phyloP scores from a whole-genome alignment of 208 protist species.

The Vickermania ingenoplastis region DNA sequence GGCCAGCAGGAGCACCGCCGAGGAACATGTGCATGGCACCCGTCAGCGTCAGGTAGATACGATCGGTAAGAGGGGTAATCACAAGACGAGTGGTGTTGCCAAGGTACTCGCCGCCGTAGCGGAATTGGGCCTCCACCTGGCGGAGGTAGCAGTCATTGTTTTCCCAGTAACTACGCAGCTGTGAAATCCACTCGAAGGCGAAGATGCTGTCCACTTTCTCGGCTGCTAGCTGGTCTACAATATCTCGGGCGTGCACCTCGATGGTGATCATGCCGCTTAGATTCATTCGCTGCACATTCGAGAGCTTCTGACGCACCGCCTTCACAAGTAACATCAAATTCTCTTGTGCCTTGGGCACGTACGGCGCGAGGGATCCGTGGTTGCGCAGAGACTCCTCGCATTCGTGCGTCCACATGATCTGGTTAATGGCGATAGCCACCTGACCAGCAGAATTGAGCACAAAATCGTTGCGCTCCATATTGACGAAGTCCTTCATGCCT shows the following conservation, averaged over 20 bases:
- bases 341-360: slow-evolving; percentile 75
- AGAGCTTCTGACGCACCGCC: slow-evolving; percentile 76
- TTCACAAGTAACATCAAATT: slow-evolving; percentile 88
- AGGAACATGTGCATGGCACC: slow-evolving; percentile 94
- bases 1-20: slow-evolving; percentile 89
- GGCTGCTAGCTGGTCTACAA: slow-evolving; percentile 85
- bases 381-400: slow-evolving; percentile 74
- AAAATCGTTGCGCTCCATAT: slow-evolving; percentile 66
- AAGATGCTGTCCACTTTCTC: slow-evolving; percentile 71
- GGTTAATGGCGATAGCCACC: slow-evolving; percentile 87
- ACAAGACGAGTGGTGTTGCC: slow-evolving; percentile 96
- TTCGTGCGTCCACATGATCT: slow-evolving; percentile 94
- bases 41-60: slow-evolving; percentile 95
- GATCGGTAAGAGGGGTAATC: slow-evolving; percentile 95
- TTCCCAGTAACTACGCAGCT: slow-evolving; percentile 96
- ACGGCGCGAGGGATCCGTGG: slow-evolving; percentile 72
- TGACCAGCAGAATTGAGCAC: slow-evolving; percentile 81
- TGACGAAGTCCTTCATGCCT: slow-evolving; percentile 64
- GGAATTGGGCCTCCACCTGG: slow-evolving; percentile 90
- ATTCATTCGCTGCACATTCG: slow-evolving; percentile 88
- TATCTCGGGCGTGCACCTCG: slow-evolving; percentile 94
- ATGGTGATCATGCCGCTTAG: slow-evolving; percentile 93
- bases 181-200: slow-evolving; percentile 95
- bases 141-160: slow-evolving; percentile 85
- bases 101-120: slow-evolving; percentile 95